Evolutionary conservation across 805 yeast genomes (phyloP).

Genomic region (Candida palmyrensis): DNA sequence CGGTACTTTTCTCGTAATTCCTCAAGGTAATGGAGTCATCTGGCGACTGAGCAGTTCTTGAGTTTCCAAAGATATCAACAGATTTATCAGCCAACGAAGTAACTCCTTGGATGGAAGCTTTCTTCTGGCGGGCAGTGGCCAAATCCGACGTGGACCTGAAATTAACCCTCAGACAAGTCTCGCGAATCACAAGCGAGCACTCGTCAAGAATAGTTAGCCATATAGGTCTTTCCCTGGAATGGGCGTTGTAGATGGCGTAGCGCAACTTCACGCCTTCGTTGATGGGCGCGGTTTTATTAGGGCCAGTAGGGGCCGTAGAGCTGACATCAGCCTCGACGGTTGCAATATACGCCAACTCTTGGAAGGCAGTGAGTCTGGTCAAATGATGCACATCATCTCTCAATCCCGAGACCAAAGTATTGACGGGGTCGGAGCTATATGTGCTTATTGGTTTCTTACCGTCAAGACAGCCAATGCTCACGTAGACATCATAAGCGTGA

Average conservation of each 20-base stretch:
- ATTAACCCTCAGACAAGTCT: slow-evolving; percentile 40
- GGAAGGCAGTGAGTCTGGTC: slow-evolving; percentile 60
- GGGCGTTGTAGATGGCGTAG: slow-evolving; percentile 47
- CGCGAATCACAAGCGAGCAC: slow-evolving; percentile 50
- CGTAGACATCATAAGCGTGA: slow-evolving; percentile 56
- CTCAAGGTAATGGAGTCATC: not conserved
- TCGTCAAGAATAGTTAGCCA: slow-evolving; percentile 63
- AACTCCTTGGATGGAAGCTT: no score
- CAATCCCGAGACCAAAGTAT: slow-evolving; percentile 60
- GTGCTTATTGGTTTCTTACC: slow-evolving; percentile 58
- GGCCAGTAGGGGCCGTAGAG: no score
- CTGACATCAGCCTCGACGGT: slow-evolving; percentile 36
- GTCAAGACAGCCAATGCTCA: slow-evolving; percentile 68
- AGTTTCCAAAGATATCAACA: slow-evolving; percentile 3
- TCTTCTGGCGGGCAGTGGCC: not conserved
- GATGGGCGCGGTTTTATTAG: slow-evolving; percentile 3
- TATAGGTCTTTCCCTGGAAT: slow-evolving; percentile 33
- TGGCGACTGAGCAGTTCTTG: not conserved
- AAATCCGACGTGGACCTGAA: slow-evolving; percentile 11
- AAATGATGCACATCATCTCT: slow-evolving; percentile 29
- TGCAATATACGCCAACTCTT: slow-evolving; percentile 65
- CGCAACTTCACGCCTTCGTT: slow-evolving; percentile 44
- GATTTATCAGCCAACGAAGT: not conserved
- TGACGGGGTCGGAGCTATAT: slow-evolving; percentile 56
- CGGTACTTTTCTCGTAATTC: not conserved